phyloP scores from a whole-genome alignment of 495 filamentous ascomycete species.

The Geoglossum glabrum region DNA sequence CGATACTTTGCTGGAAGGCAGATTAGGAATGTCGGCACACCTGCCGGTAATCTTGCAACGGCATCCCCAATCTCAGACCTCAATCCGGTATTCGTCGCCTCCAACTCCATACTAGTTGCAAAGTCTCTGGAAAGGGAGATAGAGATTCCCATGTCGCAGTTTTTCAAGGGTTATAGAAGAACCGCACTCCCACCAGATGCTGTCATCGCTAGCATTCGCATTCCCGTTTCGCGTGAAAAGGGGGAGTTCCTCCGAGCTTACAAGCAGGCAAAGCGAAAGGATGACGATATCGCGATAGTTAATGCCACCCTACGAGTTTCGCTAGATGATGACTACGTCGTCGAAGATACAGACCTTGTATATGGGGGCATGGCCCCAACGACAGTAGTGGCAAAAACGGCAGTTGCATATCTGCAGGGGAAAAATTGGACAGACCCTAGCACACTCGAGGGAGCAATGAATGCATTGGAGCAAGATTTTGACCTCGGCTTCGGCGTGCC shows the following conservation, averaged over 20 bases:
- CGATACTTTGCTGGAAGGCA: constrained; percentile 90
- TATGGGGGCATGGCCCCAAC: constrained; percentile 85
- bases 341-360: constrained; percentile 52
- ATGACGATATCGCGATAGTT: constrained; percentile 94
- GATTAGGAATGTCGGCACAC: constrained; percentile 91
- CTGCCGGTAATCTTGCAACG: constrained; percentile 85
- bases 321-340: constrained; percentile 40
- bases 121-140: constrained; percentile 48
- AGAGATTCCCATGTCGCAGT: constrained; percentile 75
- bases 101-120: constrained; percentile 60
- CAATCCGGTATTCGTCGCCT: constrained; percentile 84
- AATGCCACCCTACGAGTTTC: constrained; percentile 60
- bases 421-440: constrained; percentile 60
- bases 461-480: constrained; percentile 69
- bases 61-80: constrained; percentile 92
- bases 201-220: constrained; percentile 68
- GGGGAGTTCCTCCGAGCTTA: constrained; percentile 60
- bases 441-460: constrained; percentile 76
- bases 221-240: constrained; percentile 49
- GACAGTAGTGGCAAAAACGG: constrained; percentile 63
- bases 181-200: constrained; percentile 69
- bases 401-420: constrained; percentile 47
- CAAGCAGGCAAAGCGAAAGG: constrained; percentile 89
- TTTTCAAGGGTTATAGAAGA: constrained; percentile 79
- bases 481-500: constrained; percentile 69